Base-by-base conservation (phyloP, 2,329 filamentous ascomycete species). In the Alternaria infectoria region DNA sequence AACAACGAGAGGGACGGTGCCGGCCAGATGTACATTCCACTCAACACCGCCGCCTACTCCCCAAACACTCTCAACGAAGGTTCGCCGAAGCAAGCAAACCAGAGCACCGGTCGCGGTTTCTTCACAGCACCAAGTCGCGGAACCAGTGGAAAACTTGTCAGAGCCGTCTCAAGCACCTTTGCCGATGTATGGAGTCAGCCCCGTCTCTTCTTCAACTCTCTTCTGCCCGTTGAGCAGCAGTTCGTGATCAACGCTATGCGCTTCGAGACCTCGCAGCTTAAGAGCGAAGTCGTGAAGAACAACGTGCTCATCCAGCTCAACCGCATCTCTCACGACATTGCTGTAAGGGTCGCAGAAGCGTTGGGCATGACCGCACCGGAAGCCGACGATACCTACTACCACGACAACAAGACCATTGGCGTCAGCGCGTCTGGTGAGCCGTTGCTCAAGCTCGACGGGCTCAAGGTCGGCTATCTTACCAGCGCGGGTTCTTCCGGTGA, bases 1-100 rank as follows among this genome's bases (percentile, higher is more conserved):
- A 92, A 91, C 81, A 92, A 92, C 81, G 91, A 92, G 81, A 88
- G 90, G 2, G 90, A 93, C 68, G 90, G 90, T 15, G 87, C 87
- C n/a, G 88, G 79, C 3, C 91, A 93, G 79, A 88, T 86, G 79
- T 86, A 87, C 69, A 90, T 93, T 60, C 90, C 90, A 59, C 85
- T 87, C 54, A 93, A 93, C 80, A 87, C 81, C 1, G 84, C 86
- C 45, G 82, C 87, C 28, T 93, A 93, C 78, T 83, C 83, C 0
- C 90, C 90, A 44, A 93, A 91, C 79, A 89, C 89, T 0, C 76
- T 90, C 25, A 91, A 90, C 80, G 81, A 81, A 23, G 89, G 87
- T 17, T 87, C 81, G 50, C 91, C 90, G 1, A 83, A 83, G 63
- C 90, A 91, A 74, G 90, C 91, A 12, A 90, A 87, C 78, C 86